Percentiles rank a stretch among this genome's conserved stretches.
Evolutionary conservation across 208 protist species (phyloP).

Genomic region (Phytomonas sp.): DNA sequence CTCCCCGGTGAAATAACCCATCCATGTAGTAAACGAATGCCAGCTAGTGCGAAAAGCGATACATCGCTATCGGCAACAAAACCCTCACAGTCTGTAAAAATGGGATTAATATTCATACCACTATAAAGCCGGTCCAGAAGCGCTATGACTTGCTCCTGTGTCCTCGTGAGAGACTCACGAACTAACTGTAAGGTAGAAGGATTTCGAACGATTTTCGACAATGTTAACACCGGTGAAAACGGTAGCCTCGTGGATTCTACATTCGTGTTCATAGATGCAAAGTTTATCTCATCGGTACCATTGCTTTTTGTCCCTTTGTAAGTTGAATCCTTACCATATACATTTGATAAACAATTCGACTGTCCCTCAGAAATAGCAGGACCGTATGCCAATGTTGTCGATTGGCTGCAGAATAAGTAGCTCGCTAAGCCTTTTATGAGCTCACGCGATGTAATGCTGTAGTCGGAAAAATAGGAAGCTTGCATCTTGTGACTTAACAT

Average conservation of each 20-base stretch:
- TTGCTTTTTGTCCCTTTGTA: neutral
- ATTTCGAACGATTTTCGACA: conserved; percentile 14
- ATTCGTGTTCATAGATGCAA: neutral
- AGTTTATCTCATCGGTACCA: neutral
- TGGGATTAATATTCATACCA: conserved; percentile 39
- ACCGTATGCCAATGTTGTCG: neutral
- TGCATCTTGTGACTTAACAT: conserved; percentile 14
- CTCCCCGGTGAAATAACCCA: conserved; percentile 26
- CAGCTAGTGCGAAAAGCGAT: conserved; percentile 29
- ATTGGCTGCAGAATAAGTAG: conserved; percentile 3
- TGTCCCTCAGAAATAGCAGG: neutral
- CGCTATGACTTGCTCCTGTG: conserved; percentile 7
- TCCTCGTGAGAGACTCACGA: conserved; percentile 6
- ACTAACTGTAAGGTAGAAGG: conserved; percentile 2
- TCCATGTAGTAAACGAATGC: conserved; percentile 35
- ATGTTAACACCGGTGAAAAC: conserved; percentile 1
- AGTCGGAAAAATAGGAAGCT: conserved; percentile 3
- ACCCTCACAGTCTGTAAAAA: conserved; percentile 27
- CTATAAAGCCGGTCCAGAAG: conserved; percentile 22
- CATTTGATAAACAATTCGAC: neutral
- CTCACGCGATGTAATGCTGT: conserved; percentile 10
- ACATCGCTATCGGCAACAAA: conserved; percentile 34
- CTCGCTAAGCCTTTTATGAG: neutral
- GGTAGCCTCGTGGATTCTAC: neutral
- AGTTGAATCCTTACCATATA: neutral